A percentile compares a stretch with the other conserved stretches of the same genome.
phyloP scores from a whole-genome alignment of 2,329 filamentous ascomycete species.

The Verticillium nonalfalfae region DNA sequence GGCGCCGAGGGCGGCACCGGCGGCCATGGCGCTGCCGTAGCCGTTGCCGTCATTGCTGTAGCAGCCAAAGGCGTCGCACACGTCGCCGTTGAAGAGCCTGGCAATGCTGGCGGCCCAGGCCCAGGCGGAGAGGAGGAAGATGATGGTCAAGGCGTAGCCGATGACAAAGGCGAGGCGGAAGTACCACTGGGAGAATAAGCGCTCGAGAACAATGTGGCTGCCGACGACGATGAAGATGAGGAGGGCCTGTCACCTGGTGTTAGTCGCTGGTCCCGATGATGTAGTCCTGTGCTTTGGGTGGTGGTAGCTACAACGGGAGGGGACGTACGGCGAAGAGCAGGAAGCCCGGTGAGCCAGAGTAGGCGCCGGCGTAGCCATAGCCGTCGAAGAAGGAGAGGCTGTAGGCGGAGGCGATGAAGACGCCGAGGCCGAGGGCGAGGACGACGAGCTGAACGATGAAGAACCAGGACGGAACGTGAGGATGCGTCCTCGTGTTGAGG shows the following conservation, averaged over 20 bases:
- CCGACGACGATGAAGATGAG: slow-evolving; percentile 34
- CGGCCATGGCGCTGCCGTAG: slow-evolving; percentile 26
- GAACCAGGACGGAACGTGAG: slow-evolving; percentile 27
- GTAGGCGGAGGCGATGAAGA: slow-evolving; percentile 33
- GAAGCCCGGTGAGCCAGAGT: slow-evolving; percentile 30
- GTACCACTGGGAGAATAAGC: slow-evolving; percentile 27
- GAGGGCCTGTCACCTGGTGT: slow-evolving; percentile 23
- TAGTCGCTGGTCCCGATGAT: background rate
- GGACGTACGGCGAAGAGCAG: slow-evolving; percentile 38
- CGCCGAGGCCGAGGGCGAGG: slow-evolving; percentile 29
- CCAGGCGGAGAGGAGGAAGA: slow-evolving; percentile 39
- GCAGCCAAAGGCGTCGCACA: slow-evolving; percentile 11
- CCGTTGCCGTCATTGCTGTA: slow-evolving; percentile 11
- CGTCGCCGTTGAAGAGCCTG: slow-evolving; percentile 14
- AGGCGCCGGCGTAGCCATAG: slow-evolving; percentile 13
- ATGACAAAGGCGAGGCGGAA: slow-evolving; percentile 28
- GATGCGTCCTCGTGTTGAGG: slow-evolving; percentile 28
- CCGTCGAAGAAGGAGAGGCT: slow-evolving; percentile 12
- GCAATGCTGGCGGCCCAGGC: slow-evolving; percentile 32
- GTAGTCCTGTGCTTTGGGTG: background rate
- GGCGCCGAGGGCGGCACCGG: slow-evolving; percentile 32
- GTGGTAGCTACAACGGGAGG: background rate
- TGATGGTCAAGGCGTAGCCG: slow-evolving; percentile 25
- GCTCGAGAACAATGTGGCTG: slow-evolving; percentile 26
- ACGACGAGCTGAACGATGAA: slow-evolving; percentile 29